Conservation (phyloP, 1,284 basidiomycete species). For the Papiliotrema nemorosa region DNA sequence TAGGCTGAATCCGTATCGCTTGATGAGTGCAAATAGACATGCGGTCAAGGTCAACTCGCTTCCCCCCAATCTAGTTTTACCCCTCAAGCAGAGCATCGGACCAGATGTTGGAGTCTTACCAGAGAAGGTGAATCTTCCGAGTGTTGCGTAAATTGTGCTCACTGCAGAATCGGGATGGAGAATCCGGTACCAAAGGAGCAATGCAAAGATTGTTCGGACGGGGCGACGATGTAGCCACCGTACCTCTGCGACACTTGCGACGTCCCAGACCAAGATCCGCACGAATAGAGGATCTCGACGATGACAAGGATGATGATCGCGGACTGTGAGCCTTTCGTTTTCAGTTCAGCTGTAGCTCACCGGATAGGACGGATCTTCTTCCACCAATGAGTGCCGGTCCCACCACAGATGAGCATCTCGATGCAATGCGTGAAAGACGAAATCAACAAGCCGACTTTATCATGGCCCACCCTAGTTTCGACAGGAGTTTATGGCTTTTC, state of each 20-base stretch:
- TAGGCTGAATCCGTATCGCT: constrained; percentile 81
- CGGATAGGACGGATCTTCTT: constrained; percentile 37
- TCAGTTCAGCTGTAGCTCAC: constrained; percentile 6
- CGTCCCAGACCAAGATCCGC: constrained; percentile 9
- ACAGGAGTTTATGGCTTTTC: constrained; percentile 87
- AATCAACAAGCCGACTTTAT: constrained; percentile 86
- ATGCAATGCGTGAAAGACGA: constrained; percentile 67
- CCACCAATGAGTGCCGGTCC: constrained; percentile 35
- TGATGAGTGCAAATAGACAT: constrained; percentile 69
- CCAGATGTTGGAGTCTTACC: constrained; percentile 54
- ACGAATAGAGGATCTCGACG: constrained; percentile 22
- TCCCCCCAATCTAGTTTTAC: constrained; percentile 67
- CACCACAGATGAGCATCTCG: constrained; percentile 46
- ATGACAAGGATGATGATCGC: constrained; percentile 32
- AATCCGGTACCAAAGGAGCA: not conserved
- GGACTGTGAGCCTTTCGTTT: constrained; percentile 30
- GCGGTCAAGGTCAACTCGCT: constrained; percentile 66
- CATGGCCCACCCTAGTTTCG: constrained; percentile 81
- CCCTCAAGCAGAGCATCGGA: constrained; percentile 70
- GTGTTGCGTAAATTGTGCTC: constrained; percentile 21
- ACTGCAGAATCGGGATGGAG: not conserved
- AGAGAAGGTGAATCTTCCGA: not conserved
- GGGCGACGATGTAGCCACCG: constrained; percentile 3
- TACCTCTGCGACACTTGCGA: constrained; percentile 12
- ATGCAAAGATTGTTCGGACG: constrained; percentile 5